phyloP scores from a whole-genome alignment of 2,329 filamentous ascomycete genomes.

The Paecilomyces niveus region DNA sequence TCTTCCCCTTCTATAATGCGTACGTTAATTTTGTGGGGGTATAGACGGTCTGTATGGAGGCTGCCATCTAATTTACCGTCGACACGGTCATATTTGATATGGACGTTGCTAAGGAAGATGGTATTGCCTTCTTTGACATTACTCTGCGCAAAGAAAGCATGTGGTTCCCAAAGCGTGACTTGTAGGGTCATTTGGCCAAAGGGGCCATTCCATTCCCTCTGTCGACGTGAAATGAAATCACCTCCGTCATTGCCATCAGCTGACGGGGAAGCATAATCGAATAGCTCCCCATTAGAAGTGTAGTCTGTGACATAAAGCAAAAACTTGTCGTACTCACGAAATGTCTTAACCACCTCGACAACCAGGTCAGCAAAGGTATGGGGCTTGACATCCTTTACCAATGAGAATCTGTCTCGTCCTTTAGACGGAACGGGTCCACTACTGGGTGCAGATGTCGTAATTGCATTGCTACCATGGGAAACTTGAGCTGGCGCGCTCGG shows the following conservation, averaged over 20 bases:
- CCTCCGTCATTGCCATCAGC: conserved; percentile 40
- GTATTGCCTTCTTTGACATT: conserved; percentile 54
- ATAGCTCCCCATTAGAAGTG: conserved; percentile 62
- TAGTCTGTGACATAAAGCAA: conserved; percentile 77
- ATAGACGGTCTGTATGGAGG: conserved; percentile 55
- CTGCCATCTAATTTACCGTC: conserved; percentile 61
- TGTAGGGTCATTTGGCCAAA: conserved; percentile 65
- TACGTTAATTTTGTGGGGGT: conserved; percentile 53
- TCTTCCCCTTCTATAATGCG: conserved; percentile 43
- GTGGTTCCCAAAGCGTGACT: conserved; percentile 63
- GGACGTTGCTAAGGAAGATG: conserved; percentile 64
- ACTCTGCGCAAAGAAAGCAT: conserved; percentile 53
- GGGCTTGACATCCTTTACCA: conserved; percentile 57
- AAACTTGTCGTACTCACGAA: conserved; percentile 39
- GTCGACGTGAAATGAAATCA: conserved; percentile 34
- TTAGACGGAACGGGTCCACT: not conserved
- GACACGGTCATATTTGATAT: conserved; percentile 53
- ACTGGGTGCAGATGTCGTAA: not conserved
- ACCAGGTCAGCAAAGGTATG: conserved; percentile 60
- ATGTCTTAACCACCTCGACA: conserved; percentile 61
- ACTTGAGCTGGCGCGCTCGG: not conserved
- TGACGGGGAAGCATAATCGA: conserved; percentile 41
- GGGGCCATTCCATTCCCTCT: conserved; percentile 61
- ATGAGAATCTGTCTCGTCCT: conserved; percentile 46
- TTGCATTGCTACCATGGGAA: not conserved